A percentile compares a stretch with the other conserved stretches of the same genome.
These are phyloP conservation scores for Trichosporon sp. DNA, from an alignment of 1,284 basidiomycete genomes.

Conservation along the genomic window DNA sequence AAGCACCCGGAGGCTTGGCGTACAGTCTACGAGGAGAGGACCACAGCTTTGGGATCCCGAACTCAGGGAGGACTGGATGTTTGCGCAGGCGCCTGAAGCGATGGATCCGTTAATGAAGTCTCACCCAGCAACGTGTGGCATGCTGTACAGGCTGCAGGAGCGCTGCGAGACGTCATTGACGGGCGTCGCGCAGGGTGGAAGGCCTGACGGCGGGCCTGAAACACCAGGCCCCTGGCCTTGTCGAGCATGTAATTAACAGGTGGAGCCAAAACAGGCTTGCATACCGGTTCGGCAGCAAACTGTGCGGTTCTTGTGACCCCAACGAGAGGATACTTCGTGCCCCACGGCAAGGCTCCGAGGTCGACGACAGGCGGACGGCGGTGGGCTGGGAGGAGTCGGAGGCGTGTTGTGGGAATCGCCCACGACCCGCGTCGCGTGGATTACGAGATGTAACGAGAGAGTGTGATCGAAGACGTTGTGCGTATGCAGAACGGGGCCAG, in stretches of 20 bases:
- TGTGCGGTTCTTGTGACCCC: not conserved
- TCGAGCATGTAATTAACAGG: not conserved
- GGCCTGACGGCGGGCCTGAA: not conserved
- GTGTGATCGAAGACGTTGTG: not conserved
- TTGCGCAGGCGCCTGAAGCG: no score
- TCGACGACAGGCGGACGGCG: not conserved
- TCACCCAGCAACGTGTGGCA: no score
- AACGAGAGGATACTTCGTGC: not conserved
- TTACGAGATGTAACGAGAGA: not conserved
- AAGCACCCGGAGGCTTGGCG: not conserved
- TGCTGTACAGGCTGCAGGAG: no score
- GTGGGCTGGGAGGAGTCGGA: not conserved
- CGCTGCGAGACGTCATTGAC: no score
- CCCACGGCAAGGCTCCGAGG: not conserved
- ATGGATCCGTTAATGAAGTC: no score
- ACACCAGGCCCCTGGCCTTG: not conserved
- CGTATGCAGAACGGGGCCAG: not conserved
- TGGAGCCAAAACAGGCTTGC: not conserved
- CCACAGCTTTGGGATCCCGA: not conserved
- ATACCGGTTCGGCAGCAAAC: not conserved
- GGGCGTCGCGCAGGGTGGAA: no score
- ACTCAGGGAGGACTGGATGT: not conserved
- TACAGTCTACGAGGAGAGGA: not conserved
- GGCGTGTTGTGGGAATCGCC: not conserved
- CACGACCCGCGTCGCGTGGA: not conserved